Evolutionary conservation across 106 monocot species (phyloP), one percentile per base, ranked within the genome.

Genomic region (Agapanthus africanus): DNA sequence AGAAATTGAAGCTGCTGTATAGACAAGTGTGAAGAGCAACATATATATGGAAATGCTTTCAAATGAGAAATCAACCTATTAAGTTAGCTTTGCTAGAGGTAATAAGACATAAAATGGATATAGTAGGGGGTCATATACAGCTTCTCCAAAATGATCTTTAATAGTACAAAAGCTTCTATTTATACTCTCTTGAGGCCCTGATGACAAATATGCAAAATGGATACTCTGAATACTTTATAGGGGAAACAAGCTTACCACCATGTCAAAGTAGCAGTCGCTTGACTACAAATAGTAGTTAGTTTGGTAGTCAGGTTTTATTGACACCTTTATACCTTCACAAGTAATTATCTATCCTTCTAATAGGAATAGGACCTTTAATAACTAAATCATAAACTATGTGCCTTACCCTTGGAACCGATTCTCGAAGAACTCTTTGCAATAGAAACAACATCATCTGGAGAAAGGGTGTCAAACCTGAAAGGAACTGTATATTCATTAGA

Each of bases 401-500:
- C 23, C 27, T 63, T 76, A 95, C 94, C 94, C 79, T 85, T 88
- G 36, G 40, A 54, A 35, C 49, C 63, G 16, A 50, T 63, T 83
- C 51, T 81, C 26, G 84, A 67, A 40, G 78, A 78, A 34, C 78
- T 90, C 70, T 81, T 81, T 67, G 83, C 85, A 36, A 71, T 3
- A 79, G 75, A 83, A 63, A 95, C 85, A 39, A 79, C 70, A 70
- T 95, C 94, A 82, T 95, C 91, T 36, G 91, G 94, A 44, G 94
- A 95, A 54, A 77, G 87, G 50, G 83, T 79, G 65, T 91, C 85
- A 83, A 95, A 95, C 77, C 80, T 85, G 81, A 95, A 95, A 74
- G 94, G 83, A 68, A 63, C 91, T 95, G 85, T 68, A 40, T 11
- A 38, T 68, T 36, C 39, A 70, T 76, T 16, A 79, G 7, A 44